Base-by-base conservation (phyloP, 257 asterid species). In the Rauvolfia tetraphylla region DNA sequence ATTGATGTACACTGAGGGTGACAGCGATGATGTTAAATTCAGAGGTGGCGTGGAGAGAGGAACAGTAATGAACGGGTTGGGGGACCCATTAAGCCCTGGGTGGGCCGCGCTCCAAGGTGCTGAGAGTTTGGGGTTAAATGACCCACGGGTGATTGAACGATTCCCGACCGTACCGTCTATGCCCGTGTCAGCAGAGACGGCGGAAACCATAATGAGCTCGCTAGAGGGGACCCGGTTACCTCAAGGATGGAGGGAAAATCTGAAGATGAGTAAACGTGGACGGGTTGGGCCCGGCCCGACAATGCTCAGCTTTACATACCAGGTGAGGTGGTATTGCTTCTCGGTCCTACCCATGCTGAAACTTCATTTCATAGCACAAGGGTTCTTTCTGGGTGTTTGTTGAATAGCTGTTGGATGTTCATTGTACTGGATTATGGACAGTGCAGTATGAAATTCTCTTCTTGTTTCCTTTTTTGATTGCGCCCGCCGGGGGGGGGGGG, bases 61-160 rank as follows among this genome's bases (percentile, higher is more conserved):
- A 82, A 92, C 98, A 1, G 98, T 91, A 58, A 84, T 92, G 97
- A 84, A 83, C 39, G 98, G 96, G 8, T 61, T 92, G 76, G 98
- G 98, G 88, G 98, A 95, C 91, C 98, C 98, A 72, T 88, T 95
- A 27, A 95, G 80, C 79, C 98, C 98, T 8, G 97, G 93, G 11
- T 94, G 98, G 98, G 90, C 92, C 39, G 93, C 88, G 69, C 48
- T 75, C 12, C 86, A 80, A 20, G 87, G 87, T 38, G 95, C 93
- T 18, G 97, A 95, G 86, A 87, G 76, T 69, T 86, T 95, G 44
- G 82, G 79, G 36, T 61, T 83, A n/a, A 73, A 81, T 66, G 93
- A 90, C 75, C 88, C 85, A 27, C 57, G 66, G 27, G 95, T 92
- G 85, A 48, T 76, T 20, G 76, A 73, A 82, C 88, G 83, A 74